Conservation (phyloP, 2,329 filamentous ascomycete species). For the Helotiales sp. region DNA sequence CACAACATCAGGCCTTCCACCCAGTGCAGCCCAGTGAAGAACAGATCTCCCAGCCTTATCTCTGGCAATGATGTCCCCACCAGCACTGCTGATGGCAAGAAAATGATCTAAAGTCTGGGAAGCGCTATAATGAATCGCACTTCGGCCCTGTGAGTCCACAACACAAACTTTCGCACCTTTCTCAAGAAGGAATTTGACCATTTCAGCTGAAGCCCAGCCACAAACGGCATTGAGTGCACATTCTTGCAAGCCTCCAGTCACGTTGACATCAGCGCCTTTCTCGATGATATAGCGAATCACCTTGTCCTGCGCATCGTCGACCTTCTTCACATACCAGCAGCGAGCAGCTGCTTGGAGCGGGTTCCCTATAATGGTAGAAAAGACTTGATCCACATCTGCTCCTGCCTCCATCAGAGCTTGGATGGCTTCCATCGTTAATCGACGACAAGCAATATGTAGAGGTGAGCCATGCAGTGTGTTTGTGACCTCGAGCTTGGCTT, state of each 20-base stretch:
- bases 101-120: conserved; percentile 7
- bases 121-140: conserved; percentile 10
- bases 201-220: background rate
- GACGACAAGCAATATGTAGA: conserved; percentile 11
- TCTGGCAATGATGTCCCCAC: conserved; percentile 8
- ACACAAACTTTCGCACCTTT: conserved; percentile 5
- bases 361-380: conserved; percentile 4
- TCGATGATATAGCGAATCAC: conserved; percentile 15
- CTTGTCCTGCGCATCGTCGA: background rate
- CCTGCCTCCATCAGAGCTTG: conserved; percentile 10
- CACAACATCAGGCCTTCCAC: conserved; percentile 11
- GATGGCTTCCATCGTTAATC: conserved; percentile 1
- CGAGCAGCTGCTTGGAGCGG: conserved; percentile 14
- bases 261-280: conserved; percentile 13
- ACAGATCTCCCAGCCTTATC: conserved; percentile 8
- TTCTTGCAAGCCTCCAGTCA: conserved; percentile 7
- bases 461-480: conserved; percentile 7
- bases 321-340: background rate
- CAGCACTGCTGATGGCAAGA: conserved; percentile 5
- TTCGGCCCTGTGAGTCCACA: conserved; percentile 7
- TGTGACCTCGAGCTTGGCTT: conserved; percentile 11
- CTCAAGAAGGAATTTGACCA: conserved; percentile 10
- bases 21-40: conserved; percentile 13
- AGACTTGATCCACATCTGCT: conserved; percentile 9
- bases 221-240: conserved; percentile 8